Percentiles rank a stretch among this genome's conserved stretches.
Evolutionary conservation across 495 filamentous ascomycete genomes (phyloP).

Genomic region (Parmelia sp.): DNA sequence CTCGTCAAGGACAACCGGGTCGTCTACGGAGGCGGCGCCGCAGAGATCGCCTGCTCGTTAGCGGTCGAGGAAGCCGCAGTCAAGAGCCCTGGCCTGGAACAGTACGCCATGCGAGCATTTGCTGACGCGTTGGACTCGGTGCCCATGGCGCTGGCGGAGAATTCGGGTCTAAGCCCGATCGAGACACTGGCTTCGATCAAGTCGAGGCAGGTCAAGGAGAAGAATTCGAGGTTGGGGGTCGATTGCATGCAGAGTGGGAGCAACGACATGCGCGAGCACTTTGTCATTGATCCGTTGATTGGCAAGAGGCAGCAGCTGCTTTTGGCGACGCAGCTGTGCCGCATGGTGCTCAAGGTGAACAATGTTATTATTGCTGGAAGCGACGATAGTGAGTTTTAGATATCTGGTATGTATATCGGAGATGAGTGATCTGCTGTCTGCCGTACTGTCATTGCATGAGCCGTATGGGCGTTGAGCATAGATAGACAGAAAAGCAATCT

Average conservation of each 20-base stretch:
- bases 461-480: not conserved
- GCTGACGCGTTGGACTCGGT: conserved; percentile 90
- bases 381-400: conserved; percentile 87
- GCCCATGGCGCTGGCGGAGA: conserved; percentile 95
- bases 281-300: conserved; percentile 96
- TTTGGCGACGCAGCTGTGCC: conserved; percentile 92
- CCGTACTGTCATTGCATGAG: not conserved
- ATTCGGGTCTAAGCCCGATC: conserved; percentile 92
- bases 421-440: not conserved
- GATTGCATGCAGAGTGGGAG: conserved; percentile 95
- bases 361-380: conserved; percentile 95
- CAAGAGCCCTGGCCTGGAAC: conserved; percentile 92
- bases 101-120: conserved; percentile 98
- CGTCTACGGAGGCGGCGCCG: conserved; percentile 96
- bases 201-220: conserved; percentile 88
- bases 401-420: conserved; percentile 20
- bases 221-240: conserved; percentile 77
- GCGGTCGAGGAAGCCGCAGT: conserved; percentile 93
- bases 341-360: conserved; percentile 96
- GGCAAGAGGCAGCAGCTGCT: conserved; percentile 95
- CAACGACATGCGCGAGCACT: conserved; percentile 94
- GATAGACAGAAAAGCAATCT: not conserved
- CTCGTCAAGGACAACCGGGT: conserved; percentile 93
- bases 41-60: conserved; percentile 94
- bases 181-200: conserved; percentile 93